These are phyloP conservation scores for Russula abietina DNA, from an alignment of 768 basidiomycete genomes.

Conservation along the genomic window DNA sequence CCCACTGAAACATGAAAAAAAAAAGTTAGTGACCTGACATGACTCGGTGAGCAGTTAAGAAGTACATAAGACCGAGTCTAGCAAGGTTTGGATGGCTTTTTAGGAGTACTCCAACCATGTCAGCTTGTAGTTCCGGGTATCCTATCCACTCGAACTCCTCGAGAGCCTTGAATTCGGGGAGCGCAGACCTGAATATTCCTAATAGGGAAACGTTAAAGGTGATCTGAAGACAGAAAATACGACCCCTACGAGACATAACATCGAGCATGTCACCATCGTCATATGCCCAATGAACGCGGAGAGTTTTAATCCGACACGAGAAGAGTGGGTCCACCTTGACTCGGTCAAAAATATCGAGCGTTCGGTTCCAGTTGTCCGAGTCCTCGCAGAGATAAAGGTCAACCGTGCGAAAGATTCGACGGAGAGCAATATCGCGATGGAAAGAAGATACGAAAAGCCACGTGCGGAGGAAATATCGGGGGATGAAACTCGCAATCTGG, in stretches of 20 bases:
- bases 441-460: conserved; percentile 63
- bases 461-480: conserved; percentile 59
- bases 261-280: conserved; percentile 65
- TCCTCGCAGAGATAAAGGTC: conserved; percentile 67
- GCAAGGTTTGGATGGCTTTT: conserved; percentile 48
- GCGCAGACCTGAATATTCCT: conserved; percentile 57
- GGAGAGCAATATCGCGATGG: conserved; percentile 58
- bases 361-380: conserved; percentile 51
- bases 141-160: conserved; percentile 73
- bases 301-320: conserved; percentile 50
- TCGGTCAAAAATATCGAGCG: conserved; percentile 61
- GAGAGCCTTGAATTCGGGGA: conserved; percentile 57
- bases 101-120: conserved; percentile 56
- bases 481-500: conserved; percentile 53
- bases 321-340: conserved; percentile 58
- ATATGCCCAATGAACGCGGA: conserved; percentile 63
- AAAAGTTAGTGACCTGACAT: background rate
- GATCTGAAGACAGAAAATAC: conserved; percentile 53
- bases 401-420: conserved; percentile 59
- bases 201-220: conserved; percentile 44
- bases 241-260: conserved; percentile 46
- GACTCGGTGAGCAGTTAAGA: conserved; percentile 3
- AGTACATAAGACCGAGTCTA: conserved; percentile 54
- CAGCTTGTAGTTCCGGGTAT: conserved; percentile 62
- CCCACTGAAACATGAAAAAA: conserved; percentile 35